Conservation (phyloP, 1,284 basidiomycete species). For the Ceratobasidium sp. region DNA sequence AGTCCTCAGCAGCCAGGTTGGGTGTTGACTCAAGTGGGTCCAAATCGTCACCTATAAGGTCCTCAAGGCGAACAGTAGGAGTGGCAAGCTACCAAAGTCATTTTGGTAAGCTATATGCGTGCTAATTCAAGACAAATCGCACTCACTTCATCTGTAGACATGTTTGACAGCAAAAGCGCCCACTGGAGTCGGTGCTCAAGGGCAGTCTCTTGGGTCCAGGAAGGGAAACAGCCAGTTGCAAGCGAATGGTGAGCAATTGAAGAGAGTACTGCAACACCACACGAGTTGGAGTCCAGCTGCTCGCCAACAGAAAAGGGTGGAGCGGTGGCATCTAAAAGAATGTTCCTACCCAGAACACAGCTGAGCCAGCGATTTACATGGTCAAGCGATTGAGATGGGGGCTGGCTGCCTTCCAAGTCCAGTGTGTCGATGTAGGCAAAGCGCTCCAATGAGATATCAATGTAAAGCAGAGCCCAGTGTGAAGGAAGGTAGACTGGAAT, state of each 20-base stretch:
- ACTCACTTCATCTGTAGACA: not conserved
- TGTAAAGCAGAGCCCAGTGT: conserved; percentile 14
- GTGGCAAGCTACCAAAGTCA: too few relatives aligned
- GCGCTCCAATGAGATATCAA: not conserved
- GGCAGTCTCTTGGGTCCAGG: conserved; percentile 7
- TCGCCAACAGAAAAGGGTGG: conserved; percentile 8
- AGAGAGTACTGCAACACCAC: conserved; percentile 25
- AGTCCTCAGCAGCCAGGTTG: not conserved
- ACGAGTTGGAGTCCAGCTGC: conserved; percentile 19
- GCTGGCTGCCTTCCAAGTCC: not conserved
- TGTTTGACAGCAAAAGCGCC: not conserved
- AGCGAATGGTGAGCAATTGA: conserved; percentile 10
- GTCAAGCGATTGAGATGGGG: not conserved
- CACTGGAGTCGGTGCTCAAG: conserved; percentile 1
- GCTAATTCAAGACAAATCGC: not conserved
- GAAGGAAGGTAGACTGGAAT: conserved; percentile 12
- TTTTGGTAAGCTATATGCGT: not conserved
- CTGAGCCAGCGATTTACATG: conserved; percentile 18
- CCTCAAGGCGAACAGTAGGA: too few relatives aligned
- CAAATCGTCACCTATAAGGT: too few relatives aligned
- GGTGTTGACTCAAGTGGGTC: too few relatives aligned
- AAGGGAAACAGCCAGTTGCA: not conserved
- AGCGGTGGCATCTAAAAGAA: not conserved
- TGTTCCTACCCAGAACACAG: not conserved
- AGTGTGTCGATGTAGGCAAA: conserved; percentile 11